phyloP scores from a whole-genome alignment of 495 filamentous ascomycete genomes.

The Pseudoneurospora amorphoporcata region DNA sequence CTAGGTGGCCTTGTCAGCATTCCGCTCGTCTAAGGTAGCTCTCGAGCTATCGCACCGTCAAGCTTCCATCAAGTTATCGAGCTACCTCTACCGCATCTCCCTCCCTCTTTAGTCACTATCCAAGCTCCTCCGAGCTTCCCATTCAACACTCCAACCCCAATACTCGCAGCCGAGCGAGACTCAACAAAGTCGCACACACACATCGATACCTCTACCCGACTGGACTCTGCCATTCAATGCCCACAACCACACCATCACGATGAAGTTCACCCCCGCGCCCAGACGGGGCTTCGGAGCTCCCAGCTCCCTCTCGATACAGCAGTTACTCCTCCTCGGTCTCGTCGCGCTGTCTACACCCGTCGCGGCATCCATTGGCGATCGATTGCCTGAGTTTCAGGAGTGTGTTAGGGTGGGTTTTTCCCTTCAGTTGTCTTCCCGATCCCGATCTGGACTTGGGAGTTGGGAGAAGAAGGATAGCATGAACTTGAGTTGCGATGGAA shows the following conservation, averaged over 20 bases:
- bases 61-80: too few species aligned
- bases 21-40: too few species aligned
- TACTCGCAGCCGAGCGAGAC: not conserved
- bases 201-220: not conserved
- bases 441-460: not conserved
- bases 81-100: not conserved
- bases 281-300: not conserved
- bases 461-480: not conserved
- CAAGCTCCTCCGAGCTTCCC: not conserved
- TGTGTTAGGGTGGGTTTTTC: slow-evolving; percentile 62
- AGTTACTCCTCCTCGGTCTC: slow-evolving; percentile 26
- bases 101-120: not conserved
- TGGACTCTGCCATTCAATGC: not conserved
- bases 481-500: not conserved
- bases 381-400: slow-evolving; percentile 76
- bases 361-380: slow-evolving; percentile 72
- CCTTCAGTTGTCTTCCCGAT: not conserved
- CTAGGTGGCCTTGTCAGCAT: too few species aligned
- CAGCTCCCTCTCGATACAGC: not conserved
- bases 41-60: too few species aligned
- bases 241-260: not conserved
- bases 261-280: not conserved
- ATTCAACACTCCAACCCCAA: not conserved
- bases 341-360: slow-evolving; percentile 39
- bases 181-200: not conserved